phyloP scores from a whole-genome alignment of 2,329 filamentous ascomycete species.

The Pestalotiopsis sp. region DNA sequence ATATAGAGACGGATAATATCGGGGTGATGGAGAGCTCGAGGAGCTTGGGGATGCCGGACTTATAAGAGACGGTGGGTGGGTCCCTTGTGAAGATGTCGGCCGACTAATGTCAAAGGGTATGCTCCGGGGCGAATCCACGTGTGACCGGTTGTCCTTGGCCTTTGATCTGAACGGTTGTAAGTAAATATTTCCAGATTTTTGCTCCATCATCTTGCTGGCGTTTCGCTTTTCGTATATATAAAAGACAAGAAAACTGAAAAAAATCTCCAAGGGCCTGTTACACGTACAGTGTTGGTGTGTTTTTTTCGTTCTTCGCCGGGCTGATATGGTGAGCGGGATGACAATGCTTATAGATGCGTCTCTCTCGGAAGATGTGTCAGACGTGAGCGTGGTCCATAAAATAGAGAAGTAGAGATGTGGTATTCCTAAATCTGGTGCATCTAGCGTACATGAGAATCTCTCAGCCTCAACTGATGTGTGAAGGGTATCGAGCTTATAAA shows the following conservation, averaged over 20 bases:
- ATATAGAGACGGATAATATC: slow-evolving; percentile 27
- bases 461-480: slow-evolving; percentile 13
- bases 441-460: slow-evolving; percentile 8
- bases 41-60: slow-evolving; percentile 24
- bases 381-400: neutral
- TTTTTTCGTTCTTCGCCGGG: neutral
- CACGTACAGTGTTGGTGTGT: slow-evolving; percentile 18
- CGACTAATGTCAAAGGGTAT: slow-evolving; percentile 20
- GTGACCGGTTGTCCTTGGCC: slow-evolving; percentile 22
- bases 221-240: slow-evolving; percentile 22
- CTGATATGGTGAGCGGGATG: slow-evolving; percentile 1
- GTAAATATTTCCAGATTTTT: slow-evolving; percentile 23
- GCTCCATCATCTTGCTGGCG: slow-evolving; percentile 16
- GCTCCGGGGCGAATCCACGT: slow-evolving; percentile 22
- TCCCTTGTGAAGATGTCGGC: slow-evolving; percentile 22
- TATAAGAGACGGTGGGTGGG: slow-evolving; percentile 27
- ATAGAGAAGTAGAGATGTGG: slow-evolving; percentile 10
- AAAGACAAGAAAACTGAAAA: slow-evolving; percentile 4
- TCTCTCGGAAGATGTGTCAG: neutral
- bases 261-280: slow-evolving; percentile 18
- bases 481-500: slow-evolving; percentile 15
- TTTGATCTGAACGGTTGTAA: slow-evolving; percentile 30
- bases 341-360: slow-evolving; percentile 5
- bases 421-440: slow-evolving; percentile 14
- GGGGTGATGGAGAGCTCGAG: slow-evolving; percentile 23